Evolutionary conservation across 306 rosid species (phyloP).

Genomic region (Ormosia semicastrata): DNA sequence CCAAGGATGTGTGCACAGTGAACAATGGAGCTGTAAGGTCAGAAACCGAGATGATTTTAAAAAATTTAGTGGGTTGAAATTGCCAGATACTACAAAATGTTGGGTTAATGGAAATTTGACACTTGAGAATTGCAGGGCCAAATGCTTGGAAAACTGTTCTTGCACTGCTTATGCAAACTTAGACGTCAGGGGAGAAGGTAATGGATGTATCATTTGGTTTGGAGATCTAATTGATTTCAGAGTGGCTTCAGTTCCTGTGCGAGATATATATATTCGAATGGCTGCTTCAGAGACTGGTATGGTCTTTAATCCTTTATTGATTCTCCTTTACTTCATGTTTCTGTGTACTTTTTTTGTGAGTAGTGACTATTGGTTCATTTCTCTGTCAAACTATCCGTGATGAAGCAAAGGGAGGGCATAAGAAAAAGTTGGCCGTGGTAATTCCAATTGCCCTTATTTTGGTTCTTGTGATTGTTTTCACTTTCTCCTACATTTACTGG

Average conservation of each 20-base stretch:
- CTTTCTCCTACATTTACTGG: not conserved
- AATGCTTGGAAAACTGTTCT: conserved; percentile 41
- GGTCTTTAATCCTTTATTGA: not conserved
- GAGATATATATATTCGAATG: conserved; percentile 29
- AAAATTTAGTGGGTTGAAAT: conserved; percentile 23
- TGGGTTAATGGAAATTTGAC: conserved; percentile 25
- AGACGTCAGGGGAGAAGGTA: conserved; percentile 19
- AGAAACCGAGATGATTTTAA: conserved; percentile 32
- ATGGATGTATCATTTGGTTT: conserved; percentile 43
- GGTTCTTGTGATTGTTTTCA: not conserved
- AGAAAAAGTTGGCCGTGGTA: not conserved
- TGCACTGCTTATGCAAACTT: conserved; percentile 45
- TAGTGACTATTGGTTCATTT: not conserved
- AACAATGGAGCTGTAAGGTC: conserved; percentile 27
- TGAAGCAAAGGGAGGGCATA: not conserved
- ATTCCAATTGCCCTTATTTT: not conserved
- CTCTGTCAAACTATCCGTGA: not conserved
- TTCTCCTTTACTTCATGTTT: not conserved
- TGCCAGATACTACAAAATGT: conserved; percentile 35
- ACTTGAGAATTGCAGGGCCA: conserved; percentile 22
- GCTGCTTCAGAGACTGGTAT: conserved; percentile 27
- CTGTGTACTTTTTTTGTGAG: not conserved
- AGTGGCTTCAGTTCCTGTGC: not conserved
- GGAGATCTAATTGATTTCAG: conserved; percentile 37
- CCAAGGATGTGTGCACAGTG: conserved; percentile 31